phyloP scores from a whole-genome alignment of 148 eudicot genomes.

The Dysphania ambrosioides region DNA sequence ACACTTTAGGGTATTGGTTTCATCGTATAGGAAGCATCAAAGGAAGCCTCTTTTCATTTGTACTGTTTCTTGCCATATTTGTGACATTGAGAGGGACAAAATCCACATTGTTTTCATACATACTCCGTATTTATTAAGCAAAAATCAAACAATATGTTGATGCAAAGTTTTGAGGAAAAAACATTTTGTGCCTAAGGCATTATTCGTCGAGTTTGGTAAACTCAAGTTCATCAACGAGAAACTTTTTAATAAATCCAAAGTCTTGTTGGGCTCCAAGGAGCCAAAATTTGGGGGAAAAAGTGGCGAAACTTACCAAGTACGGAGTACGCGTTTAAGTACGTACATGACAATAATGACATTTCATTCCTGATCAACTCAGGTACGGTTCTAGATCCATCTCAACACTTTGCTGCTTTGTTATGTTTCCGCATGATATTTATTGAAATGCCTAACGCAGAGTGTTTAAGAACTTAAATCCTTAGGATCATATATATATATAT shows the following conservation, averaged over 20 bases:
- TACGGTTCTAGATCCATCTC: no score
- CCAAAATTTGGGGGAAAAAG: no score
- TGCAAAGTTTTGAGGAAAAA: neutral
- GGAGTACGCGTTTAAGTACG: no score
- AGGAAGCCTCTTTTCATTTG: slow-evolving; percentile 1
- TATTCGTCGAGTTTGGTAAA: neutral
- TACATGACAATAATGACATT: no score
- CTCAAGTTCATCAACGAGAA: neutral
- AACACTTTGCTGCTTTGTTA: no score
- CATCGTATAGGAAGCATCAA: neutral
- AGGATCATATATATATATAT: no score
- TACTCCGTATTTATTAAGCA: no score
- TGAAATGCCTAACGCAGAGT: no score
- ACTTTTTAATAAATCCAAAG: neutral
- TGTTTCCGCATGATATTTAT: no score
- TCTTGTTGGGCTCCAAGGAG: neutral
- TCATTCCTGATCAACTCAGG: no score
- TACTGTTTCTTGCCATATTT: neutral
- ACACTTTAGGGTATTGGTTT: neutral
- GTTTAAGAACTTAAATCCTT: no score
- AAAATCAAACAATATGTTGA: no score
- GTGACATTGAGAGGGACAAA: neutral
- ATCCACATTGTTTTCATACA: neutral
- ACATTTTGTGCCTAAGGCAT: neutral
- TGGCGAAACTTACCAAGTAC: neutral